phyloP scores from a whole-genome alignment of 176 grass and related monocot species.

The Elaeis guineensis region DNA sequence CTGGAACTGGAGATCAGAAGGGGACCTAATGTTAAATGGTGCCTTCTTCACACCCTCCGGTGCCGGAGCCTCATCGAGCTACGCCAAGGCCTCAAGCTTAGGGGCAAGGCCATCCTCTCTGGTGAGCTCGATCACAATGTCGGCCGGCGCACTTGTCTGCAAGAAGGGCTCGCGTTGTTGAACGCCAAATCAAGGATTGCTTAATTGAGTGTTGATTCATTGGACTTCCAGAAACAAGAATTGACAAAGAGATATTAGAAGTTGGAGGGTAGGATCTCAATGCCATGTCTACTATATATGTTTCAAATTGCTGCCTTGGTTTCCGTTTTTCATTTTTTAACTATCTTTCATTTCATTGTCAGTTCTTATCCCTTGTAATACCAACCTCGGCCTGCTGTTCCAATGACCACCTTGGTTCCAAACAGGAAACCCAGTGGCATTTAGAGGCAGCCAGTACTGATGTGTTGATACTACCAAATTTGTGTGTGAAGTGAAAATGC shows the following conservation, averaged over 20 bases:
- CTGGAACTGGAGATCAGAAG: slow-evolving; percentile 21
- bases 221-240: no score
- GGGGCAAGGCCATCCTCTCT: slow-evolving; percentile 12
- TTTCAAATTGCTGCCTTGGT: background rate
- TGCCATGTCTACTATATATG: background rate
- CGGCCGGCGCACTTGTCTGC: slow-evolving; percentile 4
- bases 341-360: no score
- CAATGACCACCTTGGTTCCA: background rate
- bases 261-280: no score
- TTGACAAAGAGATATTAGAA: no score
- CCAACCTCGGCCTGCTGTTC: slow-evolving; percentile 2
- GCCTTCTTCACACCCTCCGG: slow-evolving; percentile 20
- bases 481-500: background rate
- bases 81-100: slow-evolving; percentile 19
- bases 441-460: background rate
- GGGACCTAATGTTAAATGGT: slow-evolving; percentile 11
- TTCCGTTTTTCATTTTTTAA: background rate
- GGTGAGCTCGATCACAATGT: background rate
- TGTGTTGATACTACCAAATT: slow-evolving; percentile 9
- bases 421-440: background rate
- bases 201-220: background rate
- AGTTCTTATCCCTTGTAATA: background rate
- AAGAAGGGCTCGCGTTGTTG: slow-evolving; percentile 15
- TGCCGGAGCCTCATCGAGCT: slow-evolving; percentile 10
- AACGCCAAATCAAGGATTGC: background rate